These are phyloP conservation scores for Fusarium kyushuense DNA, from an alignment of 2,329 filamentous ascomycete genomes.

Conservation along the genomic window DNA sequence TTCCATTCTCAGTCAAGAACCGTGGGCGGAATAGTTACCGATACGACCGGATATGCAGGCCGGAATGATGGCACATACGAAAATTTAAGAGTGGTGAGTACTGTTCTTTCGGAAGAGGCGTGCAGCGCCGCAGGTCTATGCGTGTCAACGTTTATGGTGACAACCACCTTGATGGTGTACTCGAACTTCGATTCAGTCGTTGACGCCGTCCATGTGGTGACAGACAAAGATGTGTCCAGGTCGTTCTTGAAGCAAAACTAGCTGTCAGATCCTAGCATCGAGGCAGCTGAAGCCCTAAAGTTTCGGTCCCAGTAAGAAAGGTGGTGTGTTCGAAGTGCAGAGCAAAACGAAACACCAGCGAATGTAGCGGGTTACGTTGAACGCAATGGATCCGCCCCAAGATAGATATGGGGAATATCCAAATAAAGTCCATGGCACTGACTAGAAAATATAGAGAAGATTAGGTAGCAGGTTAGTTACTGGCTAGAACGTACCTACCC, in stretches of 20 bases:
- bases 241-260: conserved; percentile 11
- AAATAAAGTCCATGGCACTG: conserved; percentile 17
- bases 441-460: neutral
- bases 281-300: conserved; percentile 19
- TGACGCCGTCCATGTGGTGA: neutral
- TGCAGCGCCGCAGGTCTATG: conserved; percentile 3
- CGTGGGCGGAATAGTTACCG: conserved; percentile 7
- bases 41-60: conserved; percentile 11
- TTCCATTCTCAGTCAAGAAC: conserved; percentile 32
- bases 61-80: neutral
- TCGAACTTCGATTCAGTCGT: neutral
- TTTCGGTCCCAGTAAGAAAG: conserved; percentile 14
- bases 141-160: neutral
- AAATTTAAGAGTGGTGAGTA: conserved; percentile 17
- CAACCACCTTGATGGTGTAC: neutral
- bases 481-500: neutral
- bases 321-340: conserved; percentile 8
- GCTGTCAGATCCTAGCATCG: conserved; percentile 7
- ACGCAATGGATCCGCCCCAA: conserved; percentile 9
- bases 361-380: conserved; percentile 21
- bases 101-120: conserved; percentile 2
- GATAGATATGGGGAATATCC: conserved; percentile 8
- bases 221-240: neutral
- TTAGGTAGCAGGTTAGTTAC: too few relatives aligned
- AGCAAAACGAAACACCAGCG: conserved; percentile 9